A percentile compares a stretch with the other conserved stretches of the same genome.
These are phyloP conservation scores for Fusarium nelsonii DNA, from an alignment of 2,329 filamentous ascomycete genomes.

Conservation along the genomic window DNA sequence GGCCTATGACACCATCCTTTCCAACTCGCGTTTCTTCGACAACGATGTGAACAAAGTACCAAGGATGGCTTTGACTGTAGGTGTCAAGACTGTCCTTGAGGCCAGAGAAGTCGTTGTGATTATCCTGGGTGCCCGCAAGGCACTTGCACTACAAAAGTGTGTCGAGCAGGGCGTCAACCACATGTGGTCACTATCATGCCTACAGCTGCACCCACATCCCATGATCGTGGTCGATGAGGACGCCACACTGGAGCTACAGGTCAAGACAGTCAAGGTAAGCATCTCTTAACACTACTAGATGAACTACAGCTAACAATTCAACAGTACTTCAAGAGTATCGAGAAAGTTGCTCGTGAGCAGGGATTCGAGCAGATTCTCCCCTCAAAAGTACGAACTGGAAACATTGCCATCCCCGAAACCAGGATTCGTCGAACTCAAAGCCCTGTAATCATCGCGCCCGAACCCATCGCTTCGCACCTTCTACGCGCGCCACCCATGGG, in stretches of 20 bases:
- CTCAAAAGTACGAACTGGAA: slow-evolving; percentile 67
- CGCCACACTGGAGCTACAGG: slow-evolving; percentile 77
- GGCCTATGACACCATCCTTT: slow-evolving; percentile 87
- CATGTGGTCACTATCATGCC: slow-evolving; percentile 88
- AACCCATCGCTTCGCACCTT: slow-evolving; percentile 67
- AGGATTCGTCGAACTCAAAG: slow-evolving; percentile 60
- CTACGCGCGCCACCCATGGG: slow-evolving; percentile 67
- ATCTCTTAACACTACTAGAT: background rate
- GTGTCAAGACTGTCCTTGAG: slow-evolving; percentile 85
- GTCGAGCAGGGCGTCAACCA: slow-evolving; percentile 87
- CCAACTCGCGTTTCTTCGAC: slow-evolving; percentile 86
- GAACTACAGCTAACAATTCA: background rate
- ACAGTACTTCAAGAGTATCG: slow-evolving; percentile 78
- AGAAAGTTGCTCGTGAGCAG: slow-evolving; percentile 69
- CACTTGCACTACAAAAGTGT: slow-evolving; percentile 81
- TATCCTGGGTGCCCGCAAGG: slow-evolving; percentile 84
- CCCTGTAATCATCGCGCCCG: slow-evolving; percentile 63
- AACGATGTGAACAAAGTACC: slow-evolving; percentile 81
- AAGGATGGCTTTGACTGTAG: slow-evolving; percentile 85
- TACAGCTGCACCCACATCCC: slow-evolving; percentile 84
- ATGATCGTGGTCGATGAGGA: slow-evolving; percentile 89
- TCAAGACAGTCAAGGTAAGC: slow-evolving; percentile 76
- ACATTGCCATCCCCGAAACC: slow-evolving; percentile 55
- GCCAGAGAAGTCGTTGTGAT: slow-evolving; percentile 86
- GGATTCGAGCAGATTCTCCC: slow-evolving; percentile 70